Evolutionary conservation across 148 eudicot genomes (phyloP).

Genomic region (Rhododendron ovatum): DNA sequence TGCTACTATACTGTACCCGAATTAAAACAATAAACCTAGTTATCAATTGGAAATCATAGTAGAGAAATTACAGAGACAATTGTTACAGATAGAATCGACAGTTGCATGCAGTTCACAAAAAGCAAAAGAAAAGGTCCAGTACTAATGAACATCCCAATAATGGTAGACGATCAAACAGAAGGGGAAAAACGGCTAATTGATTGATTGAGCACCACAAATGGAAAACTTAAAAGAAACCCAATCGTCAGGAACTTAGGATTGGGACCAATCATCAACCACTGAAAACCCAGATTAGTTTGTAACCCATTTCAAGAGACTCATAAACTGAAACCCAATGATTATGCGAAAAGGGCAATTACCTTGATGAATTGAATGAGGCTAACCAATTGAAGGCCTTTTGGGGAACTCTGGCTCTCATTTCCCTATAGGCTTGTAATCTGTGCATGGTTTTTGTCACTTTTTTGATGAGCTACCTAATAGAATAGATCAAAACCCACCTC

Average conservation of each 20-base stretch:
- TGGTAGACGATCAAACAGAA: not conserved
- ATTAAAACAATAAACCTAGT: not conserved
- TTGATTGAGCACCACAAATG: not conserved
- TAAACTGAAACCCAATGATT: not conserved
- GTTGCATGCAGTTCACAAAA: not conserved
- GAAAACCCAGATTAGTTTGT: not conserved
- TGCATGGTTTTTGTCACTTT: conserved; percentile 26
- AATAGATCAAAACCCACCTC: not conserved
- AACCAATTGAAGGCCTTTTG: conserved; percentile 31
- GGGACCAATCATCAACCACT: not conserved
- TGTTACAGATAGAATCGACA: not conserved
- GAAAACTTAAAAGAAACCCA: conserved; percentile 1
- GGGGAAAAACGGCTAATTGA: not conserved
- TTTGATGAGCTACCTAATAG: not conserved
- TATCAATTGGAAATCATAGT: not conserved
- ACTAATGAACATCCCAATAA: not conserved
- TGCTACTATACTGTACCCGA: no score
- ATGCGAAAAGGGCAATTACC: conserved; percentile 19
- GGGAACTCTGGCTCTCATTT: conserved; percentile 30
- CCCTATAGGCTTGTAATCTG: conserved; percentile 26
- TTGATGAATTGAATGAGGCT: conserved; percentile 25
- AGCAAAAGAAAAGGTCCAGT: not conserved
- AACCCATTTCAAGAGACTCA: not conserved
- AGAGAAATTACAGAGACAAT: not conserved
- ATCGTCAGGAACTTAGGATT: not conserved